Percentiles rank a stretch among this genome's conserved stretches.
Evolutionary conservation across 1,284 basidiomycete species (phyloP).

Genomic region (Cutaneotrichosporon sp.): DNA sequence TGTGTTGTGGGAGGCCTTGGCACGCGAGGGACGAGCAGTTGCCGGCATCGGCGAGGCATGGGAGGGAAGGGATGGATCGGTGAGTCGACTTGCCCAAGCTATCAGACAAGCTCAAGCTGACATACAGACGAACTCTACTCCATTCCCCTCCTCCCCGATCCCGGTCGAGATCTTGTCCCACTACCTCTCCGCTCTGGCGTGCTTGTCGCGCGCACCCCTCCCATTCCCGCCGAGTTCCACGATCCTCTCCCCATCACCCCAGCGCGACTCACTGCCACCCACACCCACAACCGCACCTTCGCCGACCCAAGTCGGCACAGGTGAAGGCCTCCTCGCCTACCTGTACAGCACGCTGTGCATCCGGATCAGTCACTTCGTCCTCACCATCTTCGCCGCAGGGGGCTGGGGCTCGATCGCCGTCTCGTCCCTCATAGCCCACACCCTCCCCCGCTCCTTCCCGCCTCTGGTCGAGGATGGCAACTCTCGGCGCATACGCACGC

Average conservation of each 20-base stretch:
- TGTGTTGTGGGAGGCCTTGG: conserved; percentile 80
- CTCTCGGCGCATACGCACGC: conserved; percentile 46
- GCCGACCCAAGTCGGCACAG: conserved; percentile 31
- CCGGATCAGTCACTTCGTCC: conserved; percentile 52
- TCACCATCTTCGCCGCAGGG: conserved; percentile 78
- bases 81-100: conserved; percentile 20
- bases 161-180: conserved; percentile 47
- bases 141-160: conserved; percentile 44
- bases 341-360: conserved; percentile 48
- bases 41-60: conserved; percentile 77
- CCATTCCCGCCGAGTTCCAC: conserved; percentile 40
- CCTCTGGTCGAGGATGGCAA: conserved; percentile 22
- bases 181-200: conserved; percentile 42
- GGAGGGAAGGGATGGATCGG: conserved; percentile 71
- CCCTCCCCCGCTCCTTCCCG: conserved; percentile 58
- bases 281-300: conserved; percentile 22
- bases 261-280: conserved; percentile 35
- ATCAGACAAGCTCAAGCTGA: not conserved
- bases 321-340: conserved; percentile 49
- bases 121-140: conserved; percentile 35
- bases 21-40: conserved; percentile 77
- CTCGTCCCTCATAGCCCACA: conserved; percentile 64
- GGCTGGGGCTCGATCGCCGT: conserved; percentile 83
- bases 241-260: conserved; percentile 39
- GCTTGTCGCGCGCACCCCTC: conserved; percentile 38